Percentiles rank a stretch among this genome's conserved stretches.
Conservation (phyloP, 140 eudicot species). For the Cichorium intybus region DNA sequence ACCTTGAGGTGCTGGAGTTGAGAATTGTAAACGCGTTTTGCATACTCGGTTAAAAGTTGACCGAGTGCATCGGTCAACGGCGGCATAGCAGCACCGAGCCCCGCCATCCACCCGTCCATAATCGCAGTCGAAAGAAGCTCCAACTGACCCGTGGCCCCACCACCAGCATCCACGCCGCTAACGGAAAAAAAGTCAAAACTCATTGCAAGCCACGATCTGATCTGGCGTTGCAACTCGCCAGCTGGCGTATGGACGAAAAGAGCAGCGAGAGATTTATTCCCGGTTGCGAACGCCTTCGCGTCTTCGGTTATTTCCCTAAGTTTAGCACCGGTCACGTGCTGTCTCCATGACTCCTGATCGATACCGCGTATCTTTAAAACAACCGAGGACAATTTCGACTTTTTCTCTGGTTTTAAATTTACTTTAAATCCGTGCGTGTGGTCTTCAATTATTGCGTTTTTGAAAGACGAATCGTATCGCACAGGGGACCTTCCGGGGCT, state of each 20-base stretch:
- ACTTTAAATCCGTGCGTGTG: slow-evolving; percentile 76
- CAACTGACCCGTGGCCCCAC: slow-evolving; percentile 86
- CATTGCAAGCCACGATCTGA: slow-evolving; percentile 97
- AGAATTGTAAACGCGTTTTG: slow-evolving; percentile 80
- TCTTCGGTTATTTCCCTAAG: slow-evolving; percentile 96
- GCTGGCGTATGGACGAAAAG: slow-evolving; percentile 98
- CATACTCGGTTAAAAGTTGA: slow-evolving; percentile 84
- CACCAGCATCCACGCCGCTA: slow-evolving; percentile 66
- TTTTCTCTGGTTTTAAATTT: slow-evolving; percentile 86
- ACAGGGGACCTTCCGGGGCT: slow-evolving; percentile 95
- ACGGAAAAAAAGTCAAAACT: slow-evolving; percentile 91
- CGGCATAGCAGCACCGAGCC: slow-evolving; percentile 95
- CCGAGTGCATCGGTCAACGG: slow-evolving; percentile 97
- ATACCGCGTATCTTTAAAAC: slow-evolving; percentile 96
- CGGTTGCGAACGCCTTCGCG: slow-evolving; percentile 77
- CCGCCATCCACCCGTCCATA: slow-evolving; percentile 99
- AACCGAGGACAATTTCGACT: slow-evolving; percentile 90
- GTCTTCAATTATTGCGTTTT: slow-evolving; percentile 53
- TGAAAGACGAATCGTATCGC: slow-evolving; percentile 57
- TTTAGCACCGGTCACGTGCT: slow-evolving; percentile 95
- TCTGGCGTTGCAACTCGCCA: slow-evolving; percentile 99
- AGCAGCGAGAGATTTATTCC: slow-evolving; percentile 95
- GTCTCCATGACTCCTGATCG: slow-evolving; percentile 98
- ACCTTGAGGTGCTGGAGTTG: slow-evolving; percentile 95
- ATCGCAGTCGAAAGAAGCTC: slow-evolving; percentile 99